Base-by-base conservation (phyloP, 495 filamentous ascomycete genomes). In the Aspergillus kassunensis region DNA sequence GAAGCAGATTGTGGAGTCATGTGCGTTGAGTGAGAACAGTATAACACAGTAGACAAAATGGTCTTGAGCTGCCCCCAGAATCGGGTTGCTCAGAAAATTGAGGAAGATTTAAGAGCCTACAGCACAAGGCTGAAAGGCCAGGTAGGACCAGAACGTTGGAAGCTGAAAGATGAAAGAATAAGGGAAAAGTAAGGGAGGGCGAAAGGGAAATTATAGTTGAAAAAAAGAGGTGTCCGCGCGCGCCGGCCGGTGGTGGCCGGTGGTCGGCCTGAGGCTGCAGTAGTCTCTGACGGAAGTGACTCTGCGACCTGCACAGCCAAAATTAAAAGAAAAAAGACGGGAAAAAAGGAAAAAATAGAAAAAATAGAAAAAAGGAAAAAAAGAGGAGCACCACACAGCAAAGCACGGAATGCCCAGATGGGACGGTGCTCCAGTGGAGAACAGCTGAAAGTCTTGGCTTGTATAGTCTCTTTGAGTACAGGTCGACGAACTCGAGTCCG, bases 1-100 rank as follows among this genome's bases (percentile, higher is more conserved):
- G 73, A 76, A 51, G 55, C 47, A 51, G 71, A 68, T 66, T 58
- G 67, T 46, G 70, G 67, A 75, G 70, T 74, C 71, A 75, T 75
- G 70, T 76, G 70, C 68, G 71, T 61, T 69, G 53, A 60, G 51
- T 61, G 33, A 42, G 44, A 27, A 49, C 34, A 44, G n/a, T 15
- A 27, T 50, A 42, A 48, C 45, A 56, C 56, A 52, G 54, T 51
- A 45, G 40, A 53, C 25, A 47, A 43, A 23, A 54, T 39, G 52
- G 44, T 53, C 20, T 29, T 45, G 36, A 33, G 34, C 41, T 25
- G 44, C 55, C 53, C 55, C 55, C 56, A 47, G 41, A 49, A 56
- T 30, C 15, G 49, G 34, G 36, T n/a, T n/a, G 27, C 50, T 35
- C 33, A 44, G 49, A 49, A 29, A 31, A 24, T 16, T 23, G 13